phyloP scores from a whole-genome alignment of 2,329 filamentous ascomycete species.

The Epichloe sp. region DNA sequence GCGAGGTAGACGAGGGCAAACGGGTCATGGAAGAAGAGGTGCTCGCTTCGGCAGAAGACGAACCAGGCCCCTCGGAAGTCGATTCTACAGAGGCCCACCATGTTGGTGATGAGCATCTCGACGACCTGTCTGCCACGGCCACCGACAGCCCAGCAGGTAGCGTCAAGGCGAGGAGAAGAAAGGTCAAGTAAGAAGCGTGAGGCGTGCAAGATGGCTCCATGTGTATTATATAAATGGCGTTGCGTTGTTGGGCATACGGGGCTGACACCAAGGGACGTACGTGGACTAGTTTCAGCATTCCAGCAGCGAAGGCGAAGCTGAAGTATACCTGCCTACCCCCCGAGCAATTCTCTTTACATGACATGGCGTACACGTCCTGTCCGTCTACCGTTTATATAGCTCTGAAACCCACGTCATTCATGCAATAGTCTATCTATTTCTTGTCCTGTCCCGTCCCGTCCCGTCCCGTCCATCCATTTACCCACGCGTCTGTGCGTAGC shows the following conservation, averaged over 20 bases:
- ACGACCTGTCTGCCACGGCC: background rate
- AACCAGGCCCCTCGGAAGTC: conserved; percentile 4
- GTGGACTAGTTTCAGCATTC: no score
- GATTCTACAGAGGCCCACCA: conserved; percentile 4
- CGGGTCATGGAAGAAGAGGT: conserved; percentile 59
- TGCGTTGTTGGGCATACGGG: no score
- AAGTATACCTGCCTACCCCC: no score
- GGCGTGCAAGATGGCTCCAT: no score
- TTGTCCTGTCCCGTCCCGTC: background rate
- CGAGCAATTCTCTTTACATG: no score
- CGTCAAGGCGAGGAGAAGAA: conserved; percentile 2
- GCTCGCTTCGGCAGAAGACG: conserved; percentile 19
- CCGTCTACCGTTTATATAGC: background rate
- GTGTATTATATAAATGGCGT: background rate
- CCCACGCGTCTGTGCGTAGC: background rate
- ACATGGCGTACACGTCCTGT: background rate
- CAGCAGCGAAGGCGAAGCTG: no score
- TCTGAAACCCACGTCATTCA: conserved; percentile 1
- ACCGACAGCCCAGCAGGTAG: conserved; percentile 1
- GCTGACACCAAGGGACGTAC: no score
- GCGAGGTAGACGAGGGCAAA: conserved; percentile 62
- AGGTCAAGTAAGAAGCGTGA: background rate
- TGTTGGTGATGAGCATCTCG: background rate
- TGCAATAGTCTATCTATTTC: conserved; percentile 12
- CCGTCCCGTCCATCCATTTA: background rate